Percentiles rank a stretch among this genome's conserved stretches.
Evolutionary conservation across 2,329 filamentous ascomycete genomes (phyloP).

Genomic region (Clathrospora elynae): DNA sequence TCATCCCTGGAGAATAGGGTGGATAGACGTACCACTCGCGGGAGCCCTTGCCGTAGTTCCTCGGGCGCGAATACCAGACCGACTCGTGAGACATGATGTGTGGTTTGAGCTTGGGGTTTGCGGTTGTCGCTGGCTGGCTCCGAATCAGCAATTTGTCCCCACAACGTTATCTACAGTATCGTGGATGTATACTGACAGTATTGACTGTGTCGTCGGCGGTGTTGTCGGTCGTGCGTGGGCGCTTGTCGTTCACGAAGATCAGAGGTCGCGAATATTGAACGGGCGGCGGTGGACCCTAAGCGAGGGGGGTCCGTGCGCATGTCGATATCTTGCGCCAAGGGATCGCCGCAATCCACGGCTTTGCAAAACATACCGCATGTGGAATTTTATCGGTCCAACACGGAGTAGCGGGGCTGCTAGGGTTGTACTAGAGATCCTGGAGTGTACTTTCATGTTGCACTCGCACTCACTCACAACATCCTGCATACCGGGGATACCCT

Average conservation of each 20-base stretch:
- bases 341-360: constrained; percentile 4
- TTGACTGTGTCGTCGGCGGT: constrained; percentile 15
- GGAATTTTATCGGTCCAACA: background rate
- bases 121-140: constrained; percentile 7
- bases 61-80: constrained; percentile 98
- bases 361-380: background rate
- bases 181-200: constrained; percentile 6
- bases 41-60: constrained; percentile 95
- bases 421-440: background rate
- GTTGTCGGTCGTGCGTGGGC: constrained; percentile 16
- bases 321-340: constrained; percentile 15
- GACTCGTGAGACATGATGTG: constrained; percentile 86
- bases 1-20: constrained; percentile 6
- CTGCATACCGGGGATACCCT: too few relatives aligned
- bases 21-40: constrained; percentile 79
- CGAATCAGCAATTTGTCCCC: background rate
- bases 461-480: too few relatives aligned
- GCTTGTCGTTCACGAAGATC: constrained; percentile 11
- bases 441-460: too few relatives aligned
- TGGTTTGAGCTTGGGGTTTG: constrained; percentile 41
- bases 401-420: background rate
- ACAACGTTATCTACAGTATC: background rate
- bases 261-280: too few relatives aligned
- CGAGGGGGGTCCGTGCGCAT: too few relatives aligned
- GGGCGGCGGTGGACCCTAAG: too few relatives aligned